Evolutionary conservation across 2,329 filamentous ascomycete genomes (phyloP), one percentile per base, ranked within the genome.

Genomic region (Phaeosphaeria sp.): DNA sequence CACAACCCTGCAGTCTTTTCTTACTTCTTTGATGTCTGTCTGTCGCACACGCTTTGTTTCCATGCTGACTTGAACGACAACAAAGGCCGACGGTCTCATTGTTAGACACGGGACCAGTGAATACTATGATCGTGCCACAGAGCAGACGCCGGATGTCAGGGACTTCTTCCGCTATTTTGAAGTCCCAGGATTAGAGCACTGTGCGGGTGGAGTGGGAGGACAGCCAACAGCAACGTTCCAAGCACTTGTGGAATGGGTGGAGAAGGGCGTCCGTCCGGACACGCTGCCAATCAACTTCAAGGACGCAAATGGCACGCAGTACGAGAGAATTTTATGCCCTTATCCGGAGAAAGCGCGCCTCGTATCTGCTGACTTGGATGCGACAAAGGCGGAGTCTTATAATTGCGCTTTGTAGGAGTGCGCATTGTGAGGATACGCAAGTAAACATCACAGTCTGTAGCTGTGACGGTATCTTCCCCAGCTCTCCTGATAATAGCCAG

Each of bases 181-280:
- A 43, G 64, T 55, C 3, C 68, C 71, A 2, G 72, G 68, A 2
- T 22, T 72, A 1, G 52, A n/a, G 0, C 70, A 73, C 52, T 71
- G 68, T 43, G 23, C 10, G 1, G 65, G 65, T 21, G 68, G 68
- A 0, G 17, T 41, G 1, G 69, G 69, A 5, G 60, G 56, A 2
- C 23, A 63, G 7, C 68, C 69, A 6, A n/a, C 52, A 1, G 81
- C 79, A 6, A 75, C 81, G 0, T 65, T 74, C 21, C 42, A 63
- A 3, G 62, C 63, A 9, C 46, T 75, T 22, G 65, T 68, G 6
- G 49, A 63, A 2, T 75, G 71, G 72, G 70, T 75, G 0, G 71
- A 74, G 50, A 55, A 63, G 2, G 71, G 64, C 2, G 42, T 52
- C 10, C 56, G 25, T 9, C 66, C 68, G 1, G 62, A 66, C 2